Conservation (phyloP, 805 yeast genomes). For the Priceomyces melissophilus region DNA sequence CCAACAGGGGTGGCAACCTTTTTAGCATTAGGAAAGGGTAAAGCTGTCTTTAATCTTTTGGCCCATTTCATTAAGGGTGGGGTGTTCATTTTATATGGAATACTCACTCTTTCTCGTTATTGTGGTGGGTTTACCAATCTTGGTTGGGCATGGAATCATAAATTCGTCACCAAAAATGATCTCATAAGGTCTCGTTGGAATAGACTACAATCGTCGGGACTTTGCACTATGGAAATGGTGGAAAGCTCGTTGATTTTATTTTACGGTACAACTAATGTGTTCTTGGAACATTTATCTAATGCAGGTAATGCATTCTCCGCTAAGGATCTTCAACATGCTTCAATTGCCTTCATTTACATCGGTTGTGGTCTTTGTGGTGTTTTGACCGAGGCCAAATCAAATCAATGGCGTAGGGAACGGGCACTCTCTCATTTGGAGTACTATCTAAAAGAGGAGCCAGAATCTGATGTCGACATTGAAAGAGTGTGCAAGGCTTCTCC, state of each 20-base stretch:
- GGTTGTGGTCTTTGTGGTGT: conserved; percentile 94
- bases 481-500: conserved; percentile 45
- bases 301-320: conserved; percentile 84
- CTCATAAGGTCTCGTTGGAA: conserved; percentile 25
- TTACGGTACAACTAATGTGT: conserved; percentile 87
- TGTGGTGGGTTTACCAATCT: conserved; percentile 71
- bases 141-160: conserved; percentile 91
- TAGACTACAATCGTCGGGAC: conserved; percentile 39
- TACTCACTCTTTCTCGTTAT: conserved; percentile 79
- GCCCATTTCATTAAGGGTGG: conserved; percentile 98
- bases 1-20: conserved; percentile 64
- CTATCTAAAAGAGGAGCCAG: conserved; percentile 1
- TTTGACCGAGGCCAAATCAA: conserved; percentile 65
- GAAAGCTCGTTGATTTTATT: conserved; percentile 79
- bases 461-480: not conserved
- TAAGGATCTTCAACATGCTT: conserved; percentile 37
- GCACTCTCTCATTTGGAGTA: conserved; percentile 14
- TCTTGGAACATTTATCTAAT: conserved; percentile 73
- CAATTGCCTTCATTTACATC: conserved; percentile 48
- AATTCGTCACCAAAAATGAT: conserved; percentile 26
- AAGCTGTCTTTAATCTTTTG: conserved; percentile 68
- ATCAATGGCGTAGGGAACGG: conserved; percentile 52
- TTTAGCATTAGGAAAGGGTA: conserved; percentile 64
- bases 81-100: conserved; percentile 73
- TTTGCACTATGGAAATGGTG: conserved; percentile 78